Evolutionary conservation across 495 filamentous ascomycete genomes (phyloP).

Genomic region (Amorphotheca resinae): DNA sequence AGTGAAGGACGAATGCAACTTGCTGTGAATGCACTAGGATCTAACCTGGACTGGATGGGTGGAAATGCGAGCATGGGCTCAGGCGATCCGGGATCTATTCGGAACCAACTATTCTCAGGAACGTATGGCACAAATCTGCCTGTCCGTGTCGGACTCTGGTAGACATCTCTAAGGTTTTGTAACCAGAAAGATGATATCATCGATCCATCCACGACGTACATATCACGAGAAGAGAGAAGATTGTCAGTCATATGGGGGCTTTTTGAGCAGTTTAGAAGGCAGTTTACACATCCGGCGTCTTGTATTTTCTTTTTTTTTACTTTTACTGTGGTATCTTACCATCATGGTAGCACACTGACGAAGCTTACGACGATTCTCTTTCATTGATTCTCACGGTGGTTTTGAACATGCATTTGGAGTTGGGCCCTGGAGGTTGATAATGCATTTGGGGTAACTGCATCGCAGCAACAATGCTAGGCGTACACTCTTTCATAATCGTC

Average conservation of each 20-base stretch:
- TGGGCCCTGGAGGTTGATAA: constrained; percentile 4
- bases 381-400: constrained; percentile 1
- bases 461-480: constrained; percentile 12
- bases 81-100: constrained; percentile 48
- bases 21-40: constrained; percentile 65
- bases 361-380: constrained; percentile 17
- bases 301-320: constrained; percentile 9
- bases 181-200: constrained; percentile 5
- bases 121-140: constrained; percentile 58
- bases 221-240: constrained; percentile 6
- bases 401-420: constrained; percentile 14
- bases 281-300: constrained; percentile 16
- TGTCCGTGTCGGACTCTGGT: constrained; percentile 29
- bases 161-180: neutral
- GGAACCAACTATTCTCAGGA: constrained; percentile 67
- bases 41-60: constrained; percentile 66
- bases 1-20: constrained; percentile 72
- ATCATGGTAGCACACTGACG: constrained; percentile 6
- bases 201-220: constrained; percentile 4
- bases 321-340: no score
- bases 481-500: constrained; percentile 15
- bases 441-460: constrained; percentile 13
- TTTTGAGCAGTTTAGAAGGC: constrained; percentile 7
- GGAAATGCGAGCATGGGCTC: constrained; percentile 19
- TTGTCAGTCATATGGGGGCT: constrained; percentile 5